Conservation (phyloP, 371 early-diverging fungal genomes). For the Globomyces sp. region DNA sequence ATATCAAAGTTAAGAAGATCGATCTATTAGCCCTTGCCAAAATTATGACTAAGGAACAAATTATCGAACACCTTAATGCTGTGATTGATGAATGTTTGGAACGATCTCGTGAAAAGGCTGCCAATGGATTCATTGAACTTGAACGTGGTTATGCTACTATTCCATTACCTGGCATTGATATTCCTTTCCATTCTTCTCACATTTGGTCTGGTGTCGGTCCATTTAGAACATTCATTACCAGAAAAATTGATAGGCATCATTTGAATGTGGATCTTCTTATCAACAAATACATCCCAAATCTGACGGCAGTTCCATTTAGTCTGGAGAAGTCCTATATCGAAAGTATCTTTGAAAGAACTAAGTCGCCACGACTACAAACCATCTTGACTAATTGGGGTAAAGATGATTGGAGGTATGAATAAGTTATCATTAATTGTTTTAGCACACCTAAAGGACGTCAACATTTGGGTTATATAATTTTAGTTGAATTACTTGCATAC, state of each 20-base stretch:
- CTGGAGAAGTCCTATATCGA: constrained; percentile 77
- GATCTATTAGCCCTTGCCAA: constrained; percentile 83
- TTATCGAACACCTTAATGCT: constrained; percentile 73
- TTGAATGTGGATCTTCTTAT: constrained; percentile 75
- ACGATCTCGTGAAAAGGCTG: constrained; percentile 57
- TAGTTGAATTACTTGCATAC: constrained; percentile 91
- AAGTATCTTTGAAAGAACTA: constrained; percentile 70
- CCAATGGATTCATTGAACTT: constrained; percentile 62
- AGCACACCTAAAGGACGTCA: constrained; percentile 60
- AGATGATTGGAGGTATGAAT: constrained; percentile 61
- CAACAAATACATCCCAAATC: constrained; percentile 91
- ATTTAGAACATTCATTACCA: constrained; percentile 85
- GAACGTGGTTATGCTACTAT: constrained; percentile 93
- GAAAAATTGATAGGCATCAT: constrained; percentile 75
- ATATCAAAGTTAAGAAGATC: constrained; percentile 64
- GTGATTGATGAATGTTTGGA: constrained; percentile 76
- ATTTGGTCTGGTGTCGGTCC: constrained; percentile 85
- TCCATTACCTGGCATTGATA: constrained; percentile 90
- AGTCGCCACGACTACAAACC: constrained; percentile 68
- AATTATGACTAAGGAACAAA: constrained; percentile 82
- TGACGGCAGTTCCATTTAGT: constrained; percentile 90
- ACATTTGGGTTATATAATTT: constrained; percentile 76
- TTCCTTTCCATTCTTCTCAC: constrained; percentile 96
- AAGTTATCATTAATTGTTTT: constrained; percentile 3
- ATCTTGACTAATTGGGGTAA: constrained; percentile 85